Percentiles rank a stretch among this genome's conserved stretches.
These are phyloP conservation scores for Agaricus subrufescens DNA, from an alignment of 768 basidiomycete species.

Conservation along the genomic window DNA sequence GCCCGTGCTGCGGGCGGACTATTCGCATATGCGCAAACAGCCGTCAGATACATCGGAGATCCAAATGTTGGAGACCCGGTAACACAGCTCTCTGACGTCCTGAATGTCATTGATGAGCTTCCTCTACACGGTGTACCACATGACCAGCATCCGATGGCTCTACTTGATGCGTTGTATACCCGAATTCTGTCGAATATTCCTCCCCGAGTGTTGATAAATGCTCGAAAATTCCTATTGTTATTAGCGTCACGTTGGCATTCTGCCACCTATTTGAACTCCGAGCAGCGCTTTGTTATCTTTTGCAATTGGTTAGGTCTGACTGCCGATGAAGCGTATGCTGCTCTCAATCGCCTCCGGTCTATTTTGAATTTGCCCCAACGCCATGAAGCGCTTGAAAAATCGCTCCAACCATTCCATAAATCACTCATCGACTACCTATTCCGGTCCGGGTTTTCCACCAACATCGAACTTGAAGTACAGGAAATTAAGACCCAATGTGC, in stretches of 20 bases:
- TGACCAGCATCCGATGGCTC: neutral
- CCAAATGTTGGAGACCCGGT: neutral
- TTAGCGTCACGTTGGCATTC: neutral
- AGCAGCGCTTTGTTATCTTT: neutral
- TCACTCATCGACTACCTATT: neutral
- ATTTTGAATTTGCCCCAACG: neutral
- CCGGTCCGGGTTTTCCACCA: neutral
- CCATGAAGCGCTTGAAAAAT: neutral
- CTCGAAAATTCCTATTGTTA: neutral
- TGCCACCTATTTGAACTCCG: too few relatives aligned
- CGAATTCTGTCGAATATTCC: neutral
- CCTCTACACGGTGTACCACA: too few relatives aligned
- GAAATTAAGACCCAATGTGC: neutral
- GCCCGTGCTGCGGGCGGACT: neutral
- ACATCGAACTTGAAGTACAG: neutral
- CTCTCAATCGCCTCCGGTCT: neutral
- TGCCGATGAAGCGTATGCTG: neutral
- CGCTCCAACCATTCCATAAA: neutral
- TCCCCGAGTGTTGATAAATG: neutral
- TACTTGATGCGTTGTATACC: conserved; percentile 6
- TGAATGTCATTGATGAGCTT: neutral
- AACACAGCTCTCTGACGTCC: neutral
- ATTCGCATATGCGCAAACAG: neutral
- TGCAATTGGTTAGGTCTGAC: neutral
- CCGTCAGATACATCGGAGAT: neutral